Percentiles rank a stretch among this genome's conserved stretches.
phyloP scores from a whole-genome alignment of 495 filamentous ascomycete genomes.

The Aspergillus cristatus region DNA sequence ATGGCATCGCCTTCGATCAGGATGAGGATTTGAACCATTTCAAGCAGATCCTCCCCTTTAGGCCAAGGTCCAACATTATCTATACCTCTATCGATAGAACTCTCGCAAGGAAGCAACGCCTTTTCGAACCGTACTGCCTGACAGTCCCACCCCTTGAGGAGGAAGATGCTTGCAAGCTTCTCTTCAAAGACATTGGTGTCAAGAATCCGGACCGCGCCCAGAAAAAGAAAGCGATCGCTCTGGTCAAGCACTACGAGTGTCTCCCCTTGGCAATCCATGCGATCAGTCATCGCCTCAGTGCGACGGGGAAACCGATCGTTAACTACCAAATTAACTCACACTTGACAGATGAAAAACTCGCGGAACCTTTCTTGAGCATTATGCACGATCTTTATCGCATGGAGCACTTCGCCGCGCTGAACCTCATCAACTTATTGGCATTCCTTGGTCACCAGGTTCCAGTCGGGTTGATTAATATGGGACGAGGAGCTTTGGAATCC shows the following conservation, averaged over 20 bases:
- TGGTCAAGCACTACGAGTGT: constrained; percentile 61
- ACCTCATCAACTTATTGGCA: constrained; percentile 13
- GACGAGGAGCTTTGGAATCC: constrained; percentile 46
- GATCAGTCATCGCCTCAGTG: constrained; percentile 63
- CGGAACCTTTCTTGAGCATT: constrained; percentile 60
- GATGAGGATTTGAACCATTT: constrained; percentile 49
- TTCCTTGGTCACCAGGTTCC: neutral
- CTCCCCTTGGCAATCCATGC: constrained; percentile 73
- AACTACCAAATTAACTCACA: constrained; percentile 60
- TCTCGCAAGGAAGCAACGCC: constrained; percentile 55
- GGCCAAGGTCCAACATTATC: constrained; percentile 58
- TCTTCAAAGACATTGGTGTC: constrained; percentile 48
- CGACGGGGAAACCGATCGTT: constrained; percentile 59
- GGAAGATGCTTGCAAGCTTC: constrained; percentile 49
- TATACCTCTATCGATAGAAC: constrained; percentile 67
- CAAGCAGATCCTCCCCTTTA: constrained; percentile 60
- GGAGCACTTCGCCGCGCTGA: constrained; percentile 52
- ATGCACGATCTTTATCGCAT: constrained; percentile 58
- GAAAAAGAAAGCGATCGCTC: constrained; percentile 47
- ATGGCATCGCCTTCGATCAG: constrained; percentile 60
- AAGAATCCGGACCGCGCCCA: constrained; percentile 46
- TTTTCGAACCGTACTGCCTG: constrained; percentile 68
- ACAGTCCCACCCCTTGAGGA: constrained; percentile 49
- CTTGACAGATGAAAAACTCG: constrained; percentile 55
- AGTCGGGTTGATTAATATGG: constrained; percentile 56